These are phyloP conservation scores for Vitis vinifera DNA, from an alignment of 164 flowering plant genomes.

Conservation along the genomic window DNA sequence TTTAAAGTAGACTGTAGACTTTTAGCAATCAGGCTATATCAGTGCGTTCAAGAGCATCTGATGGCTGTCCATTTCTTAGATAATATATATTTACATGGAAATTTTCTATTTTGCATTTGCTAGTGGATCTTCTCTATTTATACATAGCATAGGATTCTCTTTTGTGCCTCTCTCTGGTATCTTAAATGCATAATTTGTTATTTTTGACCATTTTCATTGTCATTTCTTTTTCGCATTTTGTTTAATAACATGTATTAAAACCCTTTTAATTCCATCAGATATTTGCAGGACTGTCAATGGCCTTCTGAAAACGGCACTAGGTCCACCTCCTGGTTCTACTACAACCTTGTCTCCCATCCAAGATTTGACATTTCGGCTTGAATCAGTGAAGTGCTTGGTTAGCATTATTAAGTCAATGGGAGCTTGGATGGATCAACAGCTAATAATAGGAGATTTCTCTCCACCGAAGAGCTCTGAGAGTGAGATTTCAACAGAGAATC, in stretches of 20 bases:
- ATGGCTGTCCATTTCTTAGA: no score
- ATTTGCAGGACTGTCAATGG: slow-evolving; percentile 98
- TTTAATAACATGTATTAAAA: slow-evolving; percentile 51
- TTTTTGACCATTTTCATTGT: slow-evolving; percentile 4
- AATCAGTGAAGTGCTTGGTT: slow-evolving; percentile 93
- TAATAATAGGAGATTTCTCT: slow-evolving; percentile 52
- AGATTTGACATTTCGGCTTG: slow-evolving; percentile 86
- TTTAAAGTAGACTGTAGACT: no score
- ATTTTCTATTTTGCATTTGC: no score
- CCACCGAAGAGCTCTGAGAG: slow-evolving; percentile 47
- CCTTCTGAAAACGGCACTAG: slow-evolving; percentile 93
- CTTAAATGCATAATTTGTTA: background rate
- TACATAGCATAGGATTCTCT: no score
- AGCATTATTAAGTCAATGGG: slow-evolving; percentile 89
- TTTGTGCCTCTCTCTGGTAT: background rate
- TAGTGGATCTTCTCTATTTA: no score
- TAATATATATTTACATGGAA: no score
- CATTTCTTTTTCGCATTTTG: slow-evolving; percentile 8
- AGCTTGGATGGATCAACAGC: slow-evolving; percentile 93
- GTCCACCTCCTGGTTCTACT: slow-evolving; percentile 93
- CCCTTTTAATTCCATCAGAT: slow-evolving; percentile 87
- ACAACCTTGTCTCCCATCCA: slow-evolving; percentile 86
- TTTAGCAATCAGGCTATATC: no score
- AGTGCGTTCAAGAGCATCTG: no score
- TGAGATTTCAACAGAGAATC: slow-evolving; percentile 52